Base-by-base conservation (phyloP, 2,329 filamentous ascomycete genomes). In the Xylariaceae sp. region DNA sequence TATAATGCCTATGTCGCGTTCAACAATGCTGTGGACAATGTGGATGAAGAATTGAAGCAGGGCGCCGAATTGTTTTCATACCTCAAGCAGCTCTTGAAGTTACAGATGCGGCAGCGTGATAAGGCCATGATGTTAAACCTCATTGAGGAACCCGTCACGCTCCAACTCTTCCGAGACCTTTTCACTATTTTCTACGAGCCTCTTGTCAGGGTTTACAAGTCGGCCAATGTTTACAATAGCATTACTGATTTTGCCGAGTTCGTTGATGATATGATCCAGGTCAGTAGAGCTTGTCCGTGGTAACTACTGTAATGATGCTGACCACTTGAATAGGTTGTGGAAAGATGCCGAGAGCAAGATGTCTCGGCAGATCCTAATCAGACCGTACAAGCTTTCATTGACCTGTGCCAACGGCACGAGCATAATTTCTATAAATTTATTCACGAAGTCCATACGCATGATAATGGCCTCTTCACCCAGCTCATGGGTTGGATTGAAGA, bases 111-210 rank as follows among this genome's bases (percentile, higher is more conserved):
- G 46, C 89, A 96, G 67, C 82, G 92, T 45, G 94, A 99, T 70
- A 99, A 99, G 83, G 78, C 85, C 30, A 96, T 96, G 92, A 97
- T 99, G 92, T 77, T 96, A 51, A 83, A 85, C 58, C 85, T 97
- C 65, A 94, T 99, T 49, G 92, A 97, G 72, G 92, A 99, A 74
- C 90, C 94, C 0, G 92, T 92, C n/a, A 97, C 94, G 0, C 78
- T 99, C n/a, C 88, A 95, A 68, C 80, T 99, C 26, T 94, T 99
- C 80, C 85, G 91, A 45, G 94, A 99, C 66, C 80, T 99, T 21
- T 97, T 99, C 70, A 95, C 91, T 32, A 97, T 99, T 68, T 99
- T 99, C 75, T 99, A 99, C 72, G 94, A 99, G 69, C 94, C 94
- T 0, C 84, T 99, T 19, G 90, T 99, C 15, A 83, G 94, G 45